Evolutionary conservation across 345 rosid genomes (phyloP).

Genomic region (Eutrema heterophyllum): DNA sequence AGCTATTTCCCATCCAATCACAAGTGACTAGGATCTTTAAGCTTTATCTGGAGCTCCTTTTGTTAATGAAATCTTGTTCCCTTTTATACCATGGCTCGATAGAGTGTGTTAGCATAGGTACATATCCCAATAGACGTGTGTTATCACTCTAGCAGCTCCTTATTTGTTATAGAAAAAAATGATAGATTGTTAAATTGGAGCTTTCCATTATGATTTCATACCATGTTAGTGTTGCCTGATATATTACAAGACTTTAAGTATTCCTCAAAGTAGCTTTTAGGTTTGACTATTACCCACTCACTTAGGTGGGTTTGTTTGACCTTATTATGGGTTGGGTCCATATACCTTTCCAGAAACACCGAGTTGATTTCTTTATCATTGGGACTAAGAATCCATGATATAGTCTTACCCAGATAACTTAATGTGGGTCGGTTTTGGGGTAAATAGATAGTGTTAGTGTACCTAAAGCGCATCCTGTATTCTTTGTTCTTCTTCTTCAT

Average conservation of each 20-base stretch:
- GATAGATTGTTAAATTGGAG: background rate
- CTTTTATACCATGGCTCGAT: background rate
- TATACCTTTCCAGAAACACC: conserved; percentile 4
- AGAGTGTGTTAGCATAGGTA: background rate
- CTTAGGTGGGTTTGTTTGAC: conserved; percentile 13
- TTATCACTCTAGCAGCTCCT: background rate
- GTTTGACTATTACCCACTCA: conserved; percentile 22
- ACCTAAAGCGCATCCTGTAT: background rate
- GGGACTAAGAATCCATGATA: background rate
- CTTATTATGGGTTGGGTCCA: conserved; percentile 24
- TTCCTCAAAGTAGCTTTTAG: conserved; percentile 25
- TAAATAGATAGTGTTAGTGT: background rate
- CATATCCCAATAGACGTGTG: conserved; percentile 2
- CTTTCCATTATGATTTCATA: conserved; percentile 3
- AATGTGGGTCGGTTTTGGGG: background rate
- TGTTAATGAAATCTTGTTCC: background rate
- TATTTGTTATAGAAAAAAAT: background rate
- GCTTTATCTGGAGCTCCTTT: background rate
- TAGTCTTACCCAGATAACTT: background rate
- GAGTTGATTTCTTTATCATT: conserved; percentile 12
- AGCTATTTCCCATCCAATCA: conserved; percentile 4
- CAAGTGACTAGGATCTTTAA: conserved; percentile 4
- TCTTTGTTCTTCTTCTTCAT: background rate
- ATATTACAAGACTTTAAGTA: conserved; percentile 12
- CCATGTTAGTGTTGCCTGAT: conserved; percentile 20